These are phyloP conservation scores for Oryza meridionalis DNA, from an alignment of 176 grass and related monocot species.

Conservation along the genomic window DNA sequence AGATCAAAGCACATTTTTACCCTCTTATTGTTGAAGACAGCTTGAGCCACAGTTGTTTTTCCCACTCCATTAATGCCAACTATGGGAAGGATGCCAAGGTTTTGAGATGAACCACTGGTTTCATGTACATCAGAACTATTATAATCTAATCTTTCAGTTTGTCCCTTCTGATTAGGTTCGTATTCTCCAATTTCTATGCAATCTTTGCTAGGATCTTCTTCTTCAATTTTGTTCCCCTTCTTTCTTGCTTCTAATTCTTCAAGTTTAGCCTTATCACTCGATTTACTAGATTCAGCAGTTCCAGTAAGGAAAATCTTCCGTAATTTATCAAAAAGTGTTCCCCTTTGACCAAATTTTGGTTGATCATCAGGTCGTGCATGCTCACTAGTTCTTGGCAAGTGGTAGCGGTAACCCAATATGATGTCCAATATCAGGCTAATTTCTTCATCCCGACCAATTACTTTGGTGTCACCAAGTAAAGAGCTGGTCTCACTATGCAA, in stretches of 20 bases:
- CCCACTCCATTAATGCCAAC: slow-evolving; percentile 36
- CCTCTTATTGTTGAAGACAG: slow-evolving; percentile 15
- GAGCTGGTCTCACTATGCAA: slow-evolving; percentile 20
- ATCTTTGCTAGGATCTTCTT: not conserved
- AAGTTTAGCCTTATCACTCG: not conserved
- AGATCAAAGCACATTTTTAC: not conserved
- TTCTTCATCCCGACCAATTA: slow-evolving; percentile 27
- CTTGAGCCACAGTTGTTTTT: slow-evolving; percentile 41
- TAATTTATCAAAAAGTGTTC: not conserved
- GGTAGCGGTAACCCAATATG: not conserved
- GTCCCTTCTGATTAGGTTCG: not conserved
- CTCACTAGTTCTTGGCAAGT: not conserved
- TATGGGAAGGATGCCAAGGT: slow-evolving; percentile 18
- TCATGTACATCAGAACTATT: not conserved
- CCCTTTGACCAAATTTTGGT: not conserved
- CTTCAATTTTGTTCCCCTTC: not conserved
- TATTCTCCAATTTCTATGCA: not conserved
- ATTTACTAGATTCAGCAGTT: not conserved
- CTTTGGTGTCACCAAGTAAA: not conserved
- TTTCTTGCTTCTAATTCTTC: slow-evolving; percentile 1
- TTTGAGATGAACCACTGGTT: not conserved
- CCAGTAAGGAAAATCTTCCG: not conserved
- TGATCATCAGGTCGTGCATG: not conserved
- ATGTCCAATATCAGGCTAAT: slow-evolving; percentile 13
- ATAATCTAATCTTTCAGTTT: not conserved